These are phyloP conservation scores for Termitomyces sp. DNA, from an alignment of 768 basidiomycete genomes.

Conservation along the genomic window DNA sequence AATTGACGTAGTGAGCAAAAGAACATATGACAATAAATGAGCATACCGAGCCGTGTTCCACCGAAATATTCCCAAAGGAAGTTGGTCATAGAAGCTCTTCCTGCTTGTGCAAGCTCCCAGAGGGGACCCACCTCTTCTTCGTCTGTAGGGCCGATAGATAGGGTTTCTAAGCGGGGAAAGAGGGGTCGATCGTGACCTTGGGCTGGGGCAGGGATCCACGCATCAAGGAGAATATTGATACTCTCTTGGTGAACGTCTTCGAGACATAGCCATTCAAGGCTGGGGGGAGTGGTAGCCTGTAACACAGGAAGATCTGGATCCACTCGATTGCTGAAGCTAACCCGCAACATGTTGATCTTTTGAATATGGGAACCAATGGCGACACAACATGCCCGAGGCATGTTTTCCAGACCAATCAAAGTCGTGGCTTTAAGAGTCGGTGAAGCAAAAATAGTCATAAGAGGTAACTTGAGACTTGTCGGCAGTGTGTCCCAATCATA, in stretches of 20 bases:
- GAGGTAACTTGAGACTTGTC: neutral
- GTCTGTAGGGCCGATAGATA: slow-evolving; percentile 1
- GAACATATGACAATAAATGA: neutral
- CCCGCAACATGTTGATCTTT: neutral
- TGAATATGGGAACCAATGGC: neutral
- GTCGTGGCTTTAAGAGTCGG: neutral
- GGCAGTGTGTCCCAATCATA: slow-evolving; percentile 1
- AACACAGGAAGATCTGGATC: neutral
- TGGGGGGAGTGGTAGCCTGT: neutral
- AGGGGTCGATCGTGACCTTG: too few relatives aligned
- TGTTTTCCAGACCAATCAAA: neutral
- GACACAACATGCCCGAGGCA: too few relatives aligned
- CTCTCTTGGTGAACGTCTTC: slow-evolving; percentile 1
- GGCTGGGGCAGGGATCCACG: neutral
- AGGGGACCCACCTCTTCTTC: neutral
- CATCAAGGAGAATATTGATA: neutral
- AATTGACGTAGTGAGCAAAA: neutral
- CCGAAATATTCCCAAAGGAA: slow-evolving; percentile 6
- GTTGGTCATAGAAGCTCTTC: neutral
- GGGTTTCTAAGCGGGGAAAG: neutral
- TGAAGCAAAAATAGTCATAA: slow-evolving; percentile 1
- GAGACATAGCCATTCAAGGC: neutral
- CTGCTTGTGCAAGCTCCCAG: neutral
- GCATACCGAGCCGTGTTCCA: neutral
- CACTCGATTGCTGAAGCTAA: neutral